Percentiles rank a stretch among this genome's conserved stretches.
Conservation (phyloP, 495 filamentous ascomycete genomes). For the Schizothecium vesticola region DNA sequence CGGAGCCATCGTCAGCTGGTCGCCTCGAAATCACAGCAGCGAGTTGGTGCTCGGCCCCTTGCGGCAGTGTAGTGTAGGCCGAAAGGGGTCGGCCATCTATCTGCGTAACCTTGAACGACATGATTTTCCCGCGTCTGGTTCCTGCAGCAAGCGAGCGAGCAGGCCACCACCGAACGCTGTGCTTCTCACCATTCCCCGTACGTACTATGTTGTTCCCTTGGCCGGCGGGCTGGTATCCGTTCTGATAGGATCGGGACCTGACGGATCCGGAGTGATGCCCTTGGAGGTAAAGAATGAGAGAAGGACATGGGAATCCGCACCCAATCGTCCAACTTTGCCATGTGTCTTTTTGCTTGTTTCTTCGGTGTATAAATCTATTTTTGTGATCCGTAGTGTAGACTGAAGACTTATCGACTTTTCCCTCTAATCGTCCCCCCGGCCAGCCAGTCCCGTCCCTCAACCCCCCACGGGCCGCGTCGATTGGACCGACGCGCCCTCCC, state of each 20-base stretch:
- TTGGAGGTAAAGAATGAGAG: background rate
- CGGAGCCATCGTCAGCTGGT: background rate
- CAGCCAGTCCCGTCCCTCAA: background rate
- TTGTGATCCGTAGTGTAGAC: background rate
- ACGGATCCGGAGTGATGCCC: background rate
- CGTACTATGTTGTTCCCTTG: background rate
- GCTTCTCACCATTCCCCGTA: background rate
- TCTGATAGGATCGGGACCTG: background rate
- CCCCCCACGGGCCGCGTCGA: constrained; percentile 1
- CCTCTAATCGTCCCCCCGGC: background rate
- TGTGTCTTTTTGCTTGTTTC: background rate
- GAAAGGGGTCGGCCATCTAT: constrained; percentile 25
- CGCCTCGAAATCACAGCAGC: background rate
- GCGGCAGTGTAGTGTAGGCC: no score
- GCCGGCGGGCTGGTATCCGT: background rate
- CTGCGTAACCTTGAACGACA: constrained; percentile 24
- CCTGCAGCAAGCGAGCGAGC: constrained; percentile 17
- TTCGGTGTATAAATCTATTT: background rate
- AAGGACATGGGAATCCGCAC: background rate
- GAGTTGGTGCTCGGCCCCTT: constrained; percentile 11
- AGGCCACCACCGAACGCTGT: background rate
- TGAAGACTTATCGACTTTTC: background rate
- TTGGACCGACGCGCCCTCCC: background rate
- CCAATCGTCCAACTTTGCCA: background rate
- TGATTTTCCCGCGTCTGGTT: constrained; percentile 7